phyloP scores from a whole-genome alignment of 2,329 filamentous ascomycete genomes.

The Talaromyces sp. region DNA sequence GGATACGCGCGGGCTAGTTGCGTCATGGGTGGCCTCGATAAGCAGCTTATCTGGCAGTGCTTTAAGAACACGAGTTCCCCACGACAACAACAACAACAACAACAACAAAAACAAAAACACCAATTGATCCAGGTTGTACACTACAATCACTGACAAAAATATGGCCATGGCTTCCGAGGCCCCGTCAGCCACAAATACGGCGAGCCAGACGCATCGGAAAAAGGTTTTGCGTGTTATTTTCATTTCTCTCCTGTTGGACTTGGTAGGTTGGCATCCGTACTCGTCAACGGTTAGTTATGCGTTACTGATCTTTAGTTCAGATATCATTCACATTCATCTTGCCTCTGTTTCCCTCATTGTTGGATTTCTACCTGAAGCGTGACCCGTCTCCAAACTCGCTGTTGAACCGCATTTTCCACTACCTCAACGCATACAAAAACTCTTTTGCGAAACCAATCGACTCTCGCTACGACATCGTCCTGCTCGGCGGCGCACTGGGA shows the following conservation, averaged over 20 bases:
- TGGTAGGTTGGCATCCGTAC: constrained; percentile 55
- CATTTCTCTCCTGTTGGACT: constrained; percentile 79
- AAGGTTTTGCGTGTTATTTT: constrained; percentile 83
- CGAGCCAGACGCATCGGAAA: constrained; percentile 51
- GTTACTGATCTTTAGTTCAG: constrained; percentile 43
- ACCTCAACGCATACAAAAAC: constrained; percentile 91
- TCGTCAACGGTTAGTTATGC: background rate
- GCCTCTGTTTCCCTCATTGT: constrained; percentile 87
- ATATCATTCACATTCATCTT: constrained; percentile 99
- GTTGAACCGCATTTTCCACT: constrained; percentile 72
- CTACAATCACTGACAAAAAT: background rate
- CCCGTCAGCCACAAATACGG: constrained; percentile 8
- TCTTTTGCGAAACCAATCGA: constrained; percentile 90
- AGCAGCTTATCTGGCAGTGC: background rate
- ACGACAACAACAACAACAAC: background rate
- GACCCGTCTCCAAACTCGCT: constrained; percentile 63
- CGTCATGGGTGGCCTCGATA: background rate
- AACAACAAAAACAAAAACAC: background rate
- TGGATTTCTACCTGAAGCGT: constrained; percentile 90
- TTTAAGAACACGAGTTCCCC: background rate
- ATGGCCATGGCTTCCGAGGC: constrained; percentile 23
- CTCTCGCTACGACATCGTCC: constrained; percentile 92
- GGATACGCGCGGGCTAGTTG: background rate
- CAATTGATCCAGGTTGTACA: background rate
- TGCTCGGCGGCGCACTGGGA: constrained; percentile 87